phyloP scores from a whole-genome alignment of 441 rosid species.

The Populus hybrid region DNA sequence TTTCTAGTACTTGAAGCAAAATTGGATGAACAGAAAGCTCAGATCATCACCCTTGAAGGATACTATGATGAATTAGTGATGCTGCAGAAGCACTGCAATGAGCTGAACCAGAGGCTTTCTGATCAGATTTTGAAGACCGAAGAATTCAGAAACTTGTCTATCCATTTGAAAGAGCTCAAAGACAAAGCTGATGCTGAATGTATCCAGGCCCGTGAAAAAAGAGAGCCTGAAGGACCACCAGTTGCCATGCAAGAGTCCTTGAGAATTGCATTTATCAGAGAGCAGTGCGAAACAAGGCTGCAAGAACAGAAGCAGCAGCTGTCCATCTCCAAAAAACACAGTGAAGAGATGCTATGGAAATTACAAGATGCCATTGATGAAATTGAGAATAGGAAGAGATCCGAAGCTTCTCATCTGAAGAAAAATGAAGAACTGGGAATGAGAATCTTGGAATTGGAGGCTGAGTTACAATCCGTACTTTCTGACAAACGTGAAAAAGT shows the following conservation, averaged over 20 bases:
- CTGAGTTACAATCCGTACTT: conserved; percentile 53
- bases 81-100: conserved; percentile 51
- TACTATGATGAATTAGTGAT: conserved; percentile 36
- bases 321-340: conserved; percentile 77
- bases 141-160: conserved; percentile 80
- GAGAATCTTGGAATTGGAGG: conserved; percentile 73
- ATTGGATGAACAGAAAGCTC: conserved; percentile 49
- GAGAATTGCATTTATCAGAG: conserved; percentile 97
- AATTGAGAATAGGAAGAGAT: conserved; percentile 67
- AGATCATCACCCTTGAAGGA: conserved; percentile 34
- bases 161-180: conserved; percentile 87
- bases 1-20: conserved; percentile 51
- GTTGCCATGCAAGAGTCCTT: conserved; percentile 81
- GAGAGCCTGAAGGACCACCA: conserved; percentile 51
- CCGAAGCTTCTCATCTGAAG: conserved; percentile 76
- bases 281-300: conserved; percentile 80
- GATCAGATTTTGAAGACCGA: conserved; percentile 85
- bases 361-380: conserved; percentile 93
- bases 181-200: conserved; percentile 78
- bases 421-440: conserved; percentile 75
- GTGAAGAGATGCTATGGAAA: conserved; percentile 91
- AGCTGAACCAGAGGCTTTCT: conserved; percentile 67
- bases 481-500: conserved; percentile 78
- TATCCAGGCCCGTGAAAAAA: conserved; percentile 54
- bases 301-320: conserved; percentile 88